Base-by-base conservation (phyloP, 2,329 filamentous ascomycete genomes). In the Venturia aucupariae region DNA sequence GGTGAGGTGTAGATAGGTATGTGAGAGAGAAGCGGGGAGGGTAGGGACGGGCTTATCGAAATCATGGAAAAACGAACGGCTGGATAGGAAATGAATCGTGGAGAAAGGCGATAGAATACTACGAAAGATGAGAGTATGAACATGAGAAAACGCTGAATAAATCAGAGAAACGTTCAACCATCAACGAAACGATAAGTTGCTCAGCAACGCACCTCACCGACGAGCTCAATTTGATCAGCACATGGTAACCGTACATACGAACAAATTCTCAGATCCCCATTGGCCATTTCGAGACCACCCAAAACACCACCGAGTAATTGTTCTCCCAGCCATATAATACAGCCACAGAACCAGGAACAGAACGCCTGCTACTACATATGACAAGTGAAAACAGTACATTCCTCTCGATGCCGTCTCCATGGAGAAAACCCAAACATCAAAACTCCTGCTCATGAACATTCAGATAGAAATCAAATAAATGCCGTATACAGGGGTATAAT, bases 1-100 rank as follows among this genome's bases (percentile, higher is more conserved):
- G 88, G 88, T 90, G 32, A 11, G 46, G 10, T 51, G 10, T 38
- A 38, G 35, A 38, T 38, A 38, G 7, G 5, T 38, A 11, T 38
- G 35, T 38, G 35, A 1, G 35, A 8, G 35, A 7, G n/a, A n/a
- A n/a, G n/a, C n/a, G n/a, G n/a, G n/a, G n/a, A n/a, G n/a, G n/a
- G n/a, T n/a, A n/a, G n/a, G n/a, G n/a, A n/a, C n/a, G n/a, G n/a
- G n/a, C n/a, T n/a, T n/a, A n/a, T n/a, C n/a, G n/a, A n/a, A n/a
- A n/a, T n/a, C n/a, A n/a, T n/a, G n/a, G n/a, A n/a, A n/a, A n/a
- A n/a, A n/a, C n/a, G n/a, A n/a, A n/a, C n/a, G n/a, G n/a, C n/a
- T n/a, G n/a, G n/a, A n/a, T n/a, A n/a, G n/a, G n/a, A n/a, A n/a
- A n/a, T n/a, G n/a, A n/a, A n/a, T n/a, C n/a, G n/a, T n/a, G n/a